phyloP scores from a whole-genome alignment of 495 filamentous ascomycete species.

The Jackrogersella minutella region DNA sequence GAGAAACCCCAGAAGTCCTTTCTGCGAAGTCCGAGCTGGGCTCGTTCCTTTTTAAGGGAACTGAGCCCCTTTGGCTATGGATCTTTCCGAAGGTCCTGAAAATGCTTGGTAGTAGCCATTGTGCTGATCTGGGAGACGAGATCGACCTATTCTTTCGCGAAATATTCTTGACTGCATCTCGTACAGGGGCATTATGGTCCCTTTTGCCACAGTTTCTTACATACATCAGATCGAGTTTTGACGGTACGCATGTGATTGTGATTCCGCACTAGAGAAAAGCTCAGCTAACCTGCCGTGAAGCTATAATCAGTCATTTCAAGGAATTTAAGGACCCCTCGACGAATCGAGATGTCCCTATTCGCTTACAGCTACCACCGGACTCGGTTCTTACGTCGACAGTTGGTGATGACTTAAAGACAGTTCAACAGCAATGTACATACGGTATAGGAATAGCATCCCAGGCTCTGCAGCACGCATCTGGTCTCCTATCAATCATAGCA shows the following conservation, averaged over 20 bases:
- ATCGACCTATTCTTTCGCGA: conserved; percentile 61
- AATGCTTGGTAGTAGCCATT: conserved; percentile 60
- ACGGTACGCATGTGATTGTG: conserved; percentile 43
- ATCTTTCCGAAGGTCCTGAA: conserved; percentile 69
- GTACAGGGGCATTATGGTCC: conserved; percentile 54
- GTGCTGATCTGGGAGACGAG: conserved; percentile 52
- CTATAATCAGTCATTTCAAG: conserved; percentile 17
- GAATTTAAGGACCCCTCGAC: conserved; percentile 16
- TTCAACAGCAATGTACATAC: conserved; percentile 41
- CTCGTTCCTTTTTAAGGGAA: conserved; percentile 55
- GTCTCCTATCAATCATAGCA: conserved; percentile 46
- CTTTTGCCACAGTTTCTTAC: conserved; percentile 51
- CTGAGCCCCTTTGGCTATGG: conserved; percentile 81
- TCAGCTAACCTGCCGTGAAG: conserved; percentile 26
- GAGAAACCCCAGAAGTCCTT: conserved; percentile 77
- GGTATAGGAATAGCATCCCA: conserved; percentile 34
- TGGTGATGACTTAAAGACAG: conserved; percentile 2
- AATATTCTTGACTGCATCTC: conserved; percentile 49
- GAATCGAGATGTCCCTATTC: conserved; percentile 28
- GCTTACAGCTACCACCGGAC: conserved; percentile 36
- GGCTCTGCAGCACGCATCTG: conserved; percentile 42
- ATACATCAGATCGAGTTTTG: conserved; percentile 54
- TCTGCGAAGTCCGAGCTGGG: conserved; percentile 53
- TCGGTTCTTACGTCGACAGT: conserved; percentile 22
- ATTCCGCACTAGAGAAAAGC: conserved; percentile 11